Evolutionary conservation across 305 asterid species (phyloP).

Genomic region (Caryopteris hybrid): DNA sequence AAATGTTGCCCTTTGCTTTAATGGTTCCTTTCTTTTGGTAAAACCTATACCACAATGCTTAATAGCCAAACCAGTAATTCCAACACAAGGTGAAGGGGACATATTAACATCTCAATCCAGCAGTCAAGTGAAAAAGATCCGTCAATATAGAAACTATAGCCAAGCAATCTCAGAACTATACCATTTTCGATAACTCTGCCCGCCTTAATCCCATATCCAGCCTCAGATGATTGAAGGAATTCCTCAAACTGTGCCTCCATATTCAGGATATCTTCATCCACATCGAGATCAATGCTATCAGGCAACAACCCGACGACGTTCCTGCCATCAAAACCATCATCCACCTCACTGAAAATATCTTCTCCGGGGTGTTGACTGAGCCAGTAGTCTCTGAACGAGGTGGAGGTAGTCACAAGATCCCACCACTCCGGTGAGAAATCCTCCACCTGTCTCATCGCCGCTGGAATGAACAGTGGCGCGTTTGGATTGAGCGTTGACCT

Average conservation of each 20-base stretch:
- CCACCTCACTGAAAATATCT: constrained; percentile 38
- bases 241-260: constrained; percentile 94
- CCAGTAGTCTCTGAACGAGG: constrained; percentile 88
- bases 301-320: constrained; percentile 56
- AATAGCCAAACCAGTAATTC: neutral
- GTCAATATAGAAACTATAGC: neutral
- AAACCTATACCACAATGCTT: neutral
- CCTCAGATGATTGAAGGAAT: constrained; percentile 56
- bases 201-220: constrained; percentile 27
- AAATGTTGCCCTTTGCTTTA: neutral
- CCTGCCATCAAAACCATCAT: constrained; percentile 25
- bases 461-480: constrained; percentile 78
- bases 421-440: constrained; percentile 98
- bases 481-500: constrained; percentile 81
- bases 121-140: neutral
- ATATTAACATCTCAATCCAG: too few species aligned
- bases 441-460: constrained; percentile 80
- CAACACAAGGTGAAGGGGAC: neutral
- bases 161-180: neutral
- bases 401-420: constrained; percentile 69
- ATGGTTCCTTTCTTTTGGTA: neutral
- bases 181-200: constrained; percentile 34
- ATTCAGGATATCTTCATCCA: constrained; percentile 76
- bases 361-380: constrained; percentile 61
- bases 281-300: constrained; percentile 69